Conservation (phyloP, 2,329 filamentous ascomycete species). For the Alternaria sp. region DNA sequence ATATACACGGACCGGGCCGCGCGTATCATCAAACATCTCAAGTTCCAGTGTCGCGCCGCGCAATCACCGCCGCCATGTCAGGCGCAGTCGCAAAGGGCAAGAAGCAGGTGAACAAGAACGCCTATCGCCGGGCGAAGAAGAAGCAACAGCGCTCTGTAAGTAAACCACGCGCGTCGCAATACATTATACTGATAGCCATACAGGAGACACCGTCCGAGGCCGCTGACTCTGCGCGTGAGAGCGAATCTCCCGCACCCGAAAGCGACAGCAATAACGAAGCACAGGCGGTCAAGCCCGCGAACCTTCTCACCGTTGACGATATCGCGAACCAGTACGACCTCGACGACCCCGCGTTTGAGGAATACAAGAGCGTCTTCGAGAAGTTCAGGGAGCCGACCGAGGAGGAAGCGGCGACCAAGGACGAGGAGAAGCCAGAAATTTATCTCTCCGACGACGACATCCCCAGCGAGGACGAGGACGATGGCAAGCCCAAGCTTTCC, state of each 20-base stretch:
- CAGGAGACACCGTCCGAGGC: constrained; percentile 46
- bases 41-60: constrained; percentile 12
- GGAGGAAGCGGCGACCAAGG: constrained; percentile 62
- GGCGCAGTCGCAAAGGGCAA: constrained; percentile 34
- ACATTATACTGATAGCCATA: constrained; percentile 23
- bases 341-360: constrained; percentile 78
- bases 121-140: constrained; percentile 90
- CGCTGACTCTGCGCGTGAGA: constrained; percentile 43
- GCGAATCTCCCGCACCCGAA: constrained; percentile 46
- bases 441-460: constrained; percentile 85
- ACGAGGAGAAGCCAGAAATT: constrained; percentile 78
- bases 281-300: constrained; percentile 55
- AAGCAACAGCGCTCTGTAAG: constrained; percentile 79
- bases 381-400: constrained; percentile 69
- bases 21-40: background rate
- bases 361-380: constrained; percentile 82
- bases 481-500: constrained; percentile 73
- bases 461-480: constrained; percentile 82
- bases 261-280: constrained; percentile 43
- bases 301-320: constrained; percentile 38
- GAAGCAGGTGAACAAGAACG: constrained; percentile 88
- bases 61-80: constrained; percentile 30
- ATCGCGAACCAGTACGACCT: constrained; percentile 61
- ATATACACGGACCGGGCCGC: background rate
- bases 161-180: background rate